Evolutionary conservation across 768 basidiomycete genomes (phyloP).

Genomic region (Termitomyces sp.): DNA sequence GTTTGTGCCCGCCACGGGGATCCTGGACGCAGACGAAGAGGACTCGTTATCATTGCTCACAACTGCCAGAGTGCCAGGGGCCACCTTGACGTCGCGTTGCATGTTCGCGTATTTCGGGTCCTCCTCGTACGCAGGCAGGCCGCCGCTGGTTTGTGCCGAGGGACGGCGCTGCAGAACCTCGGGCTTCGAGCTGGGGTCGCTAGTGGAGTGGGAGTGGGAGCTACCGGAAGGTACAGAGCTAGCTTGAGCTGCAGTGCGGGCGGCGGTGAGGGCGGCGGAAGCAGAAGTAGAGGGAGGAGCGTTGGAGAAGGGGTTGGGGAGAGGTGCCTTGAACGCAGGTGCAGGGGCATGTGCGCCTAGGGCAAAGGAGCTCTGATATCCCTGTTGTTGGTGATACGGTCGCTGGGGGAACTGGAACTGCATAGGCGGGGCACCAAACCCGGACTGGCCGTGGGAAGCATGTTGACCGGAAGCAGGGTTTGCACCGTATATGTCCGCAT

Average conservation of each 20-base stretch:
- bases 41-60: slow-evolving; percentile 1
- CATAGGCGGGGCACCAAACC: slow-evolving; percentile 8
- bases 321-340: neutral
- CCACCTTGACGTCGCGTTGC: slow-evolving; percentile 17
- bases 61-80: neutral
- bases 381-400: slow-evolving; percentile 5
- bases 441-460: slow-evolving; percentile 7
- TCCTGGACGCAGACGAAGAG: neutral
- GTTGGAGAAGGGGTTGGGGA: neutral
- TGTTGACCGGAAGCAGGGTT: slow-evolving; percentile 12
- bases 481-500: slow-evolving; percentile 11
- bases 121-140: slow-evolving; percentile 7
- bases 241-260: slow-evolving; percentile 2
- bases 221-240: neutral
- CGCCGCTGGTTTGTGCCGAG: slow-evolving; percentile 4
- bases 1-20: neutral
- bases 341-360: neutral
- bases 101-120: slow-evolving; percentile 15
- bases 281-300: slow-evolving; percentile 2
- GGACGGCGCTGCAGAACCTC: slow-evolving; percentile 10
- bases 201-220: neutral
- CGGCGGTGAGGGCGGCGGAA: slow-evolving; percentile 8
- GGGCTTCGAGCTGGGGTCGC: neutral
- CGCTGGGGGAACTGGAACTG: slow-evolving; percentile 15
- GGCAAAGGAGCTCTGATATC: slow-evolving; percentile 4